Percentiles rank a stretch among this genome's conserved stretches.
phyloP scores from a whole-genome alignment of 805 yeast species.

The Kodamaea nitidulidarum region DNA sequence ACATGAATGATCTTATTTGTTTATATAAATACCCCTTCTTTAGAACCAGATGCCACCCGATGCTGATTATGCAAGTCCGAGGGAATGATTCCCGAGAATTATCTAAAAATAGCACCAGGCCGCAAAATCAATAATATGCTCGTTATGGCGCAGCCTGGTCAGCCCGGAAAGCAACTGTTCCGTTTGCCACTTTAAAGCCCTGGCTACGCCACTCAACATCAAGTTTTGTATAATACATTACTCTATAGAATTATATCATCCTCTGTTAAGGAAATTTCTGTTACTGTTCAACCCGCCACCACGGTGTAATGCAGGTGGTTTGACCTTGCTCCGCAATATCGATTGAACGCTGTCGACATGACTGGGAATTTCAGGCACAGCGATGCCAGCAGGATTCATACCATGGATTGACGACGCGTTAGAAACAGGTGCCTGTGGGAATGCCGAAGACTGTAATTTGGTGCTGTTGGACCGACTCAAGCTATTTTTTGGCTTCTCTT shows the following conservation, averaged over 20 bases:
- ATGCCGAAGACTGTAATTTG: conserved; percentile 4
- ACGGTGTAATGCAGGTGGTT: conserved; percentile 42
- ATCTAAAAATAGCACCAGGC: too few relatives aligned
- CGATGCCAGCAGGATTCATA: conserved; percentile 1
- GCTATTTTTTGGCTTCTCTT: conserved; percentile 22
- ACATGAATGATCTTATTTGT: too few relatives aligned
- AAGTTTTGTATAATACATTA: neutral
- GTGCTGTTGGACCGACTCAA: conserved; percentile 20
- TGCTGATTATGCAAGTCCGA: too few relatives aligned
- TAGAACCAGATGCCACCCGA: too few relatives aligned
- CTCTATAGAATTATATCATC: neutral
- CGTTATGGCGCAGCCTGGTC: too few relatives aligned
- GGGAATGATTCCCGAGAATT: too few relatives aligned
- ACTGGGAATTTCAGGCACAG: conserved; percentile 8
- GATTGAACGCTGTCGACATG: conserved; percentile 35
- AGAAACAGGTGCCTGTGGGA: conserved; percentile 1
- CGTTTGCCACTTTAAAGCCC: too few relatives aligned
- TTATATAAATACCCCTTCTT: too few relatives aligned
- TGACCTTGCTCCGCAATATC: conserved; percentile 37
- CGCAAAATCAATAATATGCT: too few relatives aligned
- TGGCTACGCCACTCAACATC: too few relatives aligned
- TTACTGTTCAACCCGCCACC: conserved; percentile 30
- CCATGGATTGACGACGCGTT: neutral
- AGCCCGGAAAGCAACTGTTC: too few relatives aligned
- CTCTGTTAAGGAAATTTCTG: conserved; percentile 10